Conservation (phyloP, 2,329 filamentous ascomycete genomes). For the Xylariaceae sp. region DNA sequence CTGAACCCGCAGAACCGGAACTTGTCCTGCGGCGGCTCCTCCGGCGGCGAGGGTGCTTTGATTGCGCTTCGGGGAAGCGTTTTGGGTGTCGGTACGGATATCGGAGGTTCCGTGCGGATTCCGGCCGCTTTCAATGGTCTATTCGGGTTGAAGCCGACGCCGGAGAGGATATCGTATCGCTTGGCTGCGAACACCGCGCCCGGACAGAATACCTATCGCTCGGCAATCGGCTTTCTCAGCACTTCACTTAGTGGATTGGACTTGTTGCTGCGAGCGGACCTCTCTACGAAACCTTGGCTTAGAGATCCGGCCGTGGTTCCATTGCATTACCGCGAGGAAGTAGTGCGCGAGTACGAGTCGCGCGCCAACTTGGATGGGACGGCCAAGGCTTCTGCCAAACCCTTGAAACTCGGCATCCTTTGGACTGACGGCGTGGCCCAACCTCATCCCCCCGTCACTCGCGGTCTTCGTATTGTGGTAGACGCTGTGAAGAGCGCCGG, state of each 20-base stretch:
- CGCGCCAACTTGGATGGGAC: conserved; percentile 10
- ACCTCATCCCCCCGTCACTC: conserved; percentile 54
- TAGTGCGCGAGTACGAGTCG: conserved; percentile 29
- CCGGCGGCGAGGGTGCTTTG: conserved; percentile 51
- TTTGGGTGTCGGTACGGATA: conserved; percentile 44
- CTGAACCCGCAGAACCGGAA: conserved; percentile 58
- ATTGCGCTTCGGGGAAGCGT: conserved; percentile 39
- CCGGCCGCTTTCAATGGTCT: conserved; percentile 43
- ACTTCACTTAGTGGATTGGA: conserved; percentile 45
- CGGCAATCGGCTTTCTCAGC: conserved; percentile 60
- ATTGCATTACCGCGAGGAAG: conserved; percentile 58
- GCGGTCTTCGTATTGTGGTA: conserved; percentile 50
- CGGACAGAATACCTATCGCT: conserved; percentile 52
- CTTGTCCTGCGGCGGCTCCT: conserved; percentile 58
- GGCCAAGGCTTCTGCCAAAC: conserved; percentile 1
- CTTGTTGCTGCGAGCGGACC: conserved; percentile 39
- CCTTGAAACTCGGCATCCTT: conserved; percentile 53
- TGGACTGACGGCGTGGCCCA: conserved; percentile 44
- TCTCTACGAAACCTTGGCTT: conserved; percentile 57
- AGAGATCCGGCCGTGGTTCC: conserved; percentile 62
- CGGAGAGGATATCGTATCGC: conserved; percentile 22
- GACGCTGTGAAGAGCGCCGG: conserved; percentile 48
- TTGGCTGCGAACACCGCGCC: conserved; percentile 29
- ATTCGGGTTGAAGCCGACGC: conserved; percentile 42
- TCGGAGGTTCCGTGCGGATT: conserved; percentile 43